Percentiles rank a stretch among this genome's conserved stretches.
phyloP scores from a whole-genome alignment of 202 grass and related monocot genomes.

The Alloteropsis angusta region DNA sequence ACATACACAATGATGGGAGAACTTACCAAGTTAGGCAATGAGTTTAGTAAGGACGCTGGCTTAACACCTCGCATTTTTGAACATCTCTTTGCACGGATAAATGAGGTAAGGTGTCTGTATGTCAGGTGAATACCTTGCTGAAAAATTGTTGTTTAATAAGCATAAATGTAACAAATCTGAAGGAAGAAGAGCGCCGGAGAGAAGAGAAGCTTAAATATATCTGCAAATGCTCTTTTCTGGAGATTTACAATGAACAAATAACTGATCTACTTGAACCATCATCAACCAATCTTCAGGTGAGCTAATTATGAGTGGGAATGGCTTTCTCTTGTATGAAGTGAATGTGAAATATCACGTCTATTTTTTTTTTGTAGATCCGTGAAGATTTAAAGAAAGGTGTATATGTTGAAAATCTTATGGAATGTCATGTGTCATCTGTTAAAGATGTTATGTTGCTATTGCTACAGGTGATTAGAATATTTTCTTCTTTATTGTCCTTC shows the following conservation, averaged over 20 bases:
- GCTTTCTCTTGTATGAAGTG: background rate
- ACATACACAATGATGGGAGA: slow-evolving; percentile 96
- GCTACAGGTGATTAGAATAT: slow-evolving; percentile 53
- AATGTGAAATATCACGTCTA: slow-evolving; percentile 14
- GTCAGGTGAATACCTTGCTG: background rate
- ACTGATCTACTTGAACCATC: slow-evolving; percentile 89
- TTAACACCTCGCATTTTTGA: slow-evolving; percentile 86
- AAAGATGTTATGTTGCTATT: slow-evolving; percentile 66
- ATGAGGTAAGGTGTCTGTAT: slow-evolving; percentile 45
- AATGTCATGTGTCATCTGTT: slow-evolving; percentile 67
- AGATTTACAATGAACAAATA: slow-evolving; percentile 97
- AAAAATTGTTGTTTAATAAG: background rate
- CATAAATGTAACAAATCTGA: slow-evolving; percentile 15
- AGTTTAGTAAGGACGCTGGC: slow-evolving; percentile 47
- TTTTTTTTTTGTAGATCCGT: slow-evolving; percentile 53
- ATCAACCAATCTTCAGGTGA: slow-evolving; percentile 75
- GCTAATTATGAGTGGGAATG: slow-evolving; percentile 10
- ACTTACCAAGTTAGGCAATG: slow-evolving; percentile 41
- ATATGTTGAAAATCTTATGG: slow-evolving; percentile 83
- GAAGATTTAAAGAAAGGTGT: slow-evolving; percentile 92
- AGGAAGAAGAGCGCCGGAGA: slow-evolving; percentile 62
- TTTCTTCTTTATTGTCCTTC: background rate
- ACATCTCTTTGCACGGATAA: slow-evolving; percentile 74
- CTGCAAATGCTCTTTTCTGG: slow-evolving; percentile 87
- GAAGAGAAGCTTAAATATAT: slow-evolving; percentile 69